phyloP scores from a whole-genome alignment of 768 basidiomycete species.

The Dioszegia aurantiaca region DNA sequence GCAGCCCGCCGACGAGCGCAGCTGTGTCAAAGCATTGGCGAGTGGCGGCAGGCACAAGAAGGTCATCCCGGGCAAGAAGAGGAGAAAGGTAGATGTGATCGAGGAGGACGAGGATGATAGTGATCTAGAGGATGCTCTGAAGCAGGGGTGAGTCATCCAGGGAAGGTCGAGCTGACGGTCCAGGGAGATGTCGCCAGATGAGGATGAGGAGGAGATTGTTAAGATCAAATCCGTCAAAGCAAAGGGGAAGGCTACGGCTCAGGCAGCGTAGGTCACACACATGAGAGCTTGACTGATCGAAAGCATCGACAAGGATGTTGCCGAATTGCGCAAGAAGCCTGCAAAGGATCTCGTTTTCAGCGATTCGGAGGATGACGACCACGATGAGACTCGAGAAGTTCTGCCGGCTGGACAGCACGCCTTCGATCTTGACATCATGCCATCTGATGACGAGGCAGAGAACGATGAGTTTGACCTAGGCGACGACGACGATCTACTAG shows the following conservation, averaged over 20 bases:
- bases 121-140: conserved; percentile 46
- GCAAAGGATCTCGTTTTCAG: conserved; percentile 44
- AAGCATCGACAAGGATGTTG: conserved; percentile 20
- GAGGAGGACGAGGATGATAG: conserved; percentile 35
- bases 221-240: conserved; percentile 36
- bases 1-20: conserved; percentile 22
- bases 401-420: conserved; percentile 6
- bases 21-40: conserved; percentile 31
- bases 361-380: conserved; percentile 40
- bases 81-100: conserved; percentile 15
- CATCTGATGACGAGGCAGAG: conserved; percentile 7
- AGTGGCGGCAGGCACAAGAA: conserved; percentile 19
- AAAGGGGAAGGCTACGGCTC: conserved; percentile 21
- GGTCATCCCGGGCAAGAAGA: conserved; percentile 13
- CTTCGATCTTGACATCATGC: conserved; percentile 15
- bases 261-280: conserved; percentile 23
- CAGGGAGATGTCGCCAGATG: conserved; percentile 43
- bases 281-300: background rate
- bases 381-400: conserved; percentile 22
- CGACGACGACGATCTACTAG: conserved; percentile 27
- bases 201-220: conserved; percentile 41
- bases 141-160: conserved; percentile 29
- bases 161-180: conserved; percentile 14
- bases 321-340: conserved; percentile 29
- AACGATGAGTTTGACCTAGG: conserved; percentile 27